phyloP scores from a whole-genome alignment of 2,329 filamentous ascomycete species.

The Beauveria asiatica region DNA sequence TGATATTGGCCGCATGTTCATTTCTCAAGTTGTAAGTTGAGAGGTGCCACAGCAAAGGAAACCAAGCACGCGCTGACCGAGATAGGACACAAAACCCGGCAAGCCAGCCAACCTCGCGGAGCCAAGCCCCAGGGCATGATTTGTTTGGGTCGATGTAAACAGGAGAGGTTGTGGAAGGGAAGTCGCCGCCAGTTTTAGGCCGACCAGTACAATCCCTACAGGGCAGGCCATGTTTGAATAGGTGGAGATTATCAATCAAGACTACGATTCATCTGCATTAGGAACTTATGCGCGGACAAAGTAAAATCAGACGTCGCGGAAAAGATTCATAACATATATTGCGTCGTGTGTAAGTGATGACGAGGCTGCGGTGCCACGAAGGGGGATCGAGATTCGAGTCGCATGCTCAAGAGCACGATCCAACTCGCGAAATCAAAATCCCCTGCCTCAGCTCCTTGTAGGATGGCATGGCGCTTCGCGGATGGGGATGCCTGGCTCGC shows the following conservation, averaged over 20 bases:
- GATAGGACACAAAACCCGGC: background rate
- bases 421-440: background rate
- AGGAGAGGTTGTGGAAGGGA: too few relatives aligned
- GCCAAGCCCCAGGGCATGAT: background rate
- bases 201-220: too few relatives aligned
- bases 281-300: background rate
- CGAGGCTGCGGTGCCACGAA: background rate
- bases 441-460: background rate
- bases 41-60: background rate
- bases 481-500: background rate
- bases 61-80: background rate
- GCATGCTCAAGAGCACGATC: background rate
- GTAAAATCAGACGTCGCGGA: background rate
- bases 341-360: background rate
- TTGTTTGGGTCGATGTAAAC: background rate
- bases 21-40: conserved; percentile 34
- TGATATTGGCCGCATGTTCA: conserved; percentile 45
- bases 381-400: background rate
- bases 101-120: background rate
- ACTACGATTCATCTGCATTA: background rate
- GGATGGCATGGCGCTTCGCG: background rate
- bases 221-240: background rate
- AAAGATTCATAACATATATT: background rate
- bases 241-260: background rate
- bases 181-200: too few relatives aligned